Conservation (phyloP, 805 yeast genomes). For the Metschnikowia vanudenii region DNA sequence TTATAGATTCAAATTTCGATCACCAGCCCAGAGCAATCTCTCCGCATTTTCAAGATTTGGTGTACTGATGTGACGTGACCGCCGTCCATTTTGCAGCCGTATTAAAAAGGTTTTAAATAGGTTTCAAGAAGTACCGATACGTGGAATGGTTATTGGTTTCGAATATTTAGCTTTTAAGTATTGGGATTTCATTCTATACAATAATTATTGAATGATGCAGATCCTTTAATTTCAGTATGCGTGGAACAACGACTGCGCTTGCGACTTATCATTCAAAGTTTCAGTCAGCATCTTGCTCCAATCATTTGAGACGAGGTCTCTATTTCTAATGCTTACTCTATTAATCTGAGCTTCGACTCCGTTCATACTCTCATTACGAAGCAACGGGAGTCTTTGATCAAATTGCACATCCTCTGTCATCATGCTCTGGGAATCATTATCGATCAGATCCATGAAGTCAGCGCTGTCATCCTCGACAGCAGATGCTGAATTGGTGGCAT, state of each 20-base stretch:
- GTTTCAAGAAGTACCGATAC: too few relatives aligned
- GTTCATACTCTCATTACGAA: conserved; percentile 24
- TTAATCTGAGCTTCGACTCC: conserved; percentile 14
- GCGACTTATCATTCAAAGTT: conserved; percentile 22
- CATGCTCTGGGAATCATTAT: conserved; percentile 14
- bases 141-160: too few relatives aligned
- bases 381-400: conserved; percentile 28
- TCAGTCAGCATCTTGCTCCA: conserved; percentile 24
- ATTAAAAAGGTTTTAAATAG: not conserved
- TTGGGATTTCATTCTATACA: too few relatives aligned
- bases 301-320: conserved; percentile 1
- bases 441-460: not conserved
- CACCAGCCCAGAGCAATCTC: conserved; percentile 1
- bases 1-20: not conserved
- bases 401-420: conserved; percentile 22
- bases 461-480: not conserved
- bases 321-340: not conserved
- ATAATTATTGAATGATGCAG: too few relatives aligned
- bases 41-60: conserved; percentile 4
- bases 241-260: conserved; percentile 24
- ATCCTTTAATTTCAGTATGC: conserved; percentile 15
- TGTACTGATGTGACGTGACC: conserved; percentile 2
- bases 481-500: not conserved
- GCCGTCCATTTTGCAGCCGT: not conserved
- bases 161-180: too few relatives aligned